Conservation (phyloP, 306 rosid genomes). For the Canavalia gladiata region DNA sequence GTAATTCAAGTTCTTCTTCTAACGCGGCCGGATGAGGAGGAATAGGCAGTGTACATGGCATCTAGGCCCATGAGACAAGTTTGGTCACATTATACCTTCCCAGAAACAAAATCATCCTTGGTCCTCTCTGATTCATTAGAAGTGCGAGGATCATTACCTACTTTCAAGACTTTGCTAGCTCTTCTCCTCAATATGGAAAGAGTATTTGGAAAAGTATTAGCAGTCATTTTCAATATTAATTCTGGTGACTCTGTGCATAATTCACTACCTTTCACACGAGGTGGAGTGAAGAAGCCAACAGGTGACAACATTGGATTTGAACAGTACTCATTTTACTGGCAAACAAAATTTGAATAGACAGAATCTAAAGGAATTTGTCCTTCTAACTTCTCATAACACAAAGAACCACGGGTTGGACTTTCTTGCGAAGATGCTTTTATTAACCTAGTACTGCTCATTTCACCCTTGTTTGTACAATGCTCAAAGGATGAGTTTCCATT, state of each 20-base stretch:
- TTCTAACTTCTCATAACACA: constrained; percentile 77
- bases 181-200: constrained; percentile 94
- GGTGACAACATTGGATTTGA: constrained; percentile 66
- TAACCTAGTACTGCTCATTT: constrained; percentile 58
- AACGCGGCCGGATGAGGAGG: constrained; percentile 78
- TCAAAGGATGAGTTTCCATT: constrained; percentile 51
- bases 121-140: constrained; percentile 54
- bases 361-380: constrained; percentile 66
- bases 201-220: constrained; percentile 85
- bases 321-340: constrained; percentile 61
- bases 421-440: constrained; percentile 56
- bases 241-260: constrained; percentile 76
- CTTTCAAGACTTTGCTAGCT: constrained; percentile 56
- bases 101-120: constrained; percentile 54
- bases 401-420: constrained; percentile 67
- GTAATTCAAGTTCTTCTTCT: constrained; percentile 86
- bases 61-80: constrained; percentile 57
- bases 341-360: constrained; percentile 53
- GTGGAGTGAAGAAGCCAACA: constrained; percentile 81
- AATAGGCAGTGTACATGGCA: constrained; percentile 56
- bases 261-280: constrained; percentile 69
- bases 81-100: neutral
- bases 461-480: constrained; percentile 52
- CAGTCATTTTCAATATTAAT: constrained; percentile 86
- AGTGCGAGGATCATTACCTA: constrained; percentile 52